Conservation (phyloP, 306 rosid genomes). For the Casuarina equisetifolia region DNA sequence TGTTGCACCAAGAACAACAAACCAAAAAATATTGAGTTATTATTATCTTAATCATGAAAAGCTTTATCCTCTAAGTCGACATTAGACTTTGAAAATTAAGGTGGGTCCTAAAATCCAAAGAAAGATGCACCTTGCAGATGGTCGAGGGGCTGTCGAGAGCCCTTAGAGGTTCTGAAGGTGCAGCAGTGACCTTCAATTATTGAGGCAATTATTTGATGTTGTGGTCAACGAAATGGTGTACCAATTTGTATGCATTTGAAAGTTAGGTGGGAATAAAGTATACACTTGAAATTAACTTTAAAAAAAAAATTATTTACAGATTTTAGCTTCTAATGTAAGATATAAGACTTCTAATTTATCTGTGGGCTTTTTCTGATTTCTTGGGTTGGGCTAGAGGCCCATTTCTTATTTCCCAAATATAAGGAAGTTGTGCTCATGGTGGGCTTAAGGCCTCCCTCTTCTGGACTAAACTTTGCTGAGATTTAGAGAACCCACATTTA, state of each 20-base stretch:
- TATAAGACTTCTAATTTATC: too few species aligned
- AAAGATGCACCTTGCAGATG: neutral
- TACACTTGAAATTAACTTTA: too few species aligned
- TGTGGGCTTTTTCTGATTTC: too few species aligned
- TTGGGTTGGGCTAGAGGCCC: neutral
- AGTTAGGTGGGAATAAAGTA: neutral
- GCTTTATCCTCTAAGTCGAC: neutral
- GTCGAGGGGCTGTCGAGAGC: neutral
- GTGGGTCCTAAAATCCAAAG: slow-evolving; percentile 7
- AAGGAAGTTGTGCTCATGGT: neutral
- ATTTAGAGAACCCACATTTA: too few species aligned
- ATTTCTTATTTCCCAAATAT: neutral
- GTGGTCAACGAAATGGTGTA: neutral
- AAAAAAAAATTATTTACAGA: too few species aligned
- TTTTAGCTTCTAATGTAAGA: too few species aligned
- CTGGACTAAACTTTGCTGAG: too few species aligned
- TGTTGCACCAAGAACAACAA: too few species aligned
- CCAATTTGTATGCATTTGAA: neutral
- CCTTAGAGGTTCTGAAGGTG: neutral
- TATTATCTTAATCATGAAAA: neutral
- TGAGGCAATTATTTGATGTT: neutral
- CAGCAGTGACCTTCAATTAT: neutral
- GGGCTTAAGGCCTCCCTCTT: neutral
- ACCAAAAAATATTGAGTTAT: neutral
- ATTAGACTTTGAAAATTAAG: neutral